Evolutionary conservation across 1,284 basidiomycete genomes (phyloP).

Genomic region (Ustilago nuda): DNA sequence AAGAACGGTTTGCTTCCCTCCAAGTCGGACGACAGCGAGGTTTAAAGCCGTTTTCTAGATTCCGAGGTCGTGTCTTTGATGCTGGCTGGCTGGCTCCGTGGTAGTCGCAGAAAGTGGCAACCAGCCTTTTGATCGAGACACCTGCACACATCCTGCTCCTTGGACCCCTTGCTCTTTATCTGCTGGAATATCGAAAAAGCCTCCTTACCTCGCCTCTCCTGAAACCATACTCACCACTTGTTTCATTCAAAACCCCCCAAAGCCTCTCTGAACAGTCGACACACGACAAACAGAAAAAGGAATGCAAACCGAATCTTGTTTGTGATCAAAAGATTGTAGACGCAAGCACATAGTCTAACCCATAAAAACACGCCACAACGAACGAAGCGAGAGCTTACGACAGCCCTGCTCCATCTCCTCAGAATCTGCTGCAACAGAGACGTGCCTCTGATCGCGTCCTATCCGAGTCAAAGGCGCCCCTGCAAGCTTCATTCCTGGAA

Average conservation of each 20-base stretch:
- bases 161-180: neutral
- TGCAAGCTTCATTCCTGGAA: neutral
- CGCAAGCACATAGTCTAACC: neutral
- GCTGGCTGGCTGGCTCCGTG: neutral
- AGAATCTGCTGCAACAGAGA: neutral
- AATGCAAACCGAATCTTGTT: neutral
- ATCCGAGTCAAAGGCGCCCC: neutral
- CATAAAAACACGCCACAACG: slow-evolving; percentile 2
- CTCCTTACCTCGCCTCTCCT: neutral
- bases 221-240: neutral
- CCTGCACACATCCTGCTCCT: too few species aligned
- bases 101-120: neutral
- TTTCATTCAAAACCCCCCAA: neutral
- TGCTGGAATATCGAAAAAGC: neutral
- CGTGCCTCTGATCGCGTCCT: neutral
- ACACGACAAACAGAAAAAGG: neutral
- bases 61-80: too few species aligned
- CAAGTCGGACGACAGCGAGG: neutral
- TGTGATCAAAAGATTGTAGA: neutral
- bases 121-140: too few species aligned
- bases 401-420: neutral
- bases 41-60: too few species aligned
- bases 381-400: slow-evolving; percentile 4
- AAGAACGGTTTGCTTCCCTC: too few species aligned
- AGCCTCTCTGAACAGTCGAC: neutral